Conservation (phyloP, 176 grass and related monocot genomes). For the Pontederia crassipes region DNA sequence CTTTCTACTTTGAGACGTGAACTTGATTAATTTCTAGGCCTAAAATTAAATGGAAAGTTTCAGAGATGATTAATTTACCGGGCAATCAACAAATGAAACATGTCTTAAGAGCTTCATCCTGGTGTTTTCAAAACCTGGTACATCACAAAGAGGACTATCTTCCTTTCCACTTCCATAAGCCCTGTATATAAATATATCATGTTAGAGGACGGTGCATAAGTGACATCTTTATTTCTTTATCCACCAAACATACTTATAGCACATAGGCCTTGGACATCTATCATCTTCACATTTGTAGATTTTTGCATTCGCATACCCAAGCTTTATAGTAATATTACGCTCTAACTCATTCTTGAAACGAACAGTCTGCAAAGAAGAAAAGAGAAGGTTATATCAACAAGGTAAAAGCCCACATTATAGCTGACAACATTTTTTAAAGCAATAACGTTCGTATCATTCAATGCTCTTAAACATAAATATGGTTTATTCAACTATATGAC, state of each 20-base stretch:
- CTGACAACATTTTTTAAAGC: too few species aligned
- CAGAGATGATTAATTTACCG: slow-evolving; percentile 32
- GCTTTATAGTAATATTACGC: slow-evolving; percentile 95
- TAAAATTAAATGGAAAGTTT: not conserved
- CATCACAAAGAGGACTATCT: slow-evolving; percentile 79
- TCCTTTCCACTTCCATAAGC: slow-evolving; percentile 97
- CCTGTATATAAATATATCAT: slow-evolving; percentile 30
- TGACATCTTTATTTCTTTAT: too few species aligned
- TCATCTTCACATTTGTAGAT: slow-evolving; percentile 93
- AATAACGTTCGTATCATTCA: too few species aligned
- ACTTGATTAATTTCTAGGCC: not conserved
- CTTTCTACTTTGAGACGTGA: too few species aligned
- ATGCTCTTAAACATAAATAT: too few species aligned
- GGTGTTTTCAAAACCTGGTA: slow-evolving; percentile 84
- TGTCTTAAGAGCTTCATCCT: slow-evolving; percentile 94
- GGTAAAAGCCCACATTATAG: too few species aligned
- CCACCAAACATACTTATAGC: slow-evolving; percentile 69
- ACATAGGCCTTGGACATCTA: slow-evolving; percentile 70
- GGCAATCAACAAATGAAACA: slow-evolving; percentile 96
- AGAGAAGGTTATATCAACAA: too few species aligned
- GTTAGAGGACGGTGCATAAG: not conserved
- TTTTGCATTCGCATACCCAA: slow-evolving; percentile 97
- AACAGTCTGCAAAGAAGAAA: slow-evolving; percentile 51
- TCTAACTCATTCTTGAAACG: slow-evolving; percentile 95
- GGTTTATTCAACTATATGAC: too few species aligned